phyloP scores from a whole-genome alignment of 148 eudicot genomes.

The Gaultheria prostrata region DNA sequence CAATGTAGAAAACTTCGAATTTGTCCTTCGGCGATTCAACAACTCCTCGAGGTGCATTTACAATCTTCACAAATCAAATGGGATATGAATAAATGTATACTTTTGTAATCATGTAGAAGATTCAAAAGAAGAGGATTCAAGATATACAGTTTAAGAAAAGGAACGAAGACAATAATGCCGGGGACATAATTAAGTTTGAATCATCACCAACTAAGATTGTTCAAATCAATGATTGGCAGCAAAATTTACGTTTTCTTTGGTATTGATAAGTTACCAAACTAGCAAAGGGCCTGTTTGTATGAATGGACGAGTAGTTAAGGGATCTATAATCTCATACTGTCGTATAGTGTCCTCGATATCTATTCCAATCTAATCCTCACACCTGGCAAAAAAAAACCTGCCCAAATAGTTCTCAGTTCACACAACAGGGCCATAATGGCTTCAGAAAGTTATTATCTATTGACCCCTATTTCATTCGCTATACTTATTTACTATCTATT shows the following conservation, averaged over 20 bases:
- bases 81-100: background rate
- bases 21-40: conserved; percentile 60
- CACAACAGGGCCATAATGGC: background rate
- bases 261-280: background rate
- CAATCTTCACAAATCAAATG: conserved; percentile 32
- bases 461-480: background rate
- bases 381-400: background rate
- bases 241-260: background rate
- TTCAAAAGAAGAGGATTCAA: background rate
- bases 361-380: background rate
- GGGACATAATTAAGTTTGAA: background rate
- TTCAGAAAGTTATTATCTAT: background rate
- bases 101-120: background rate
- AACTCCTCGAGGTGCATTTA: conserved; percentile 65
- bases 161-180: background rate
- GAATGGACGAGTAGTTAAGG: background rate
- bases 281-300: background rate
- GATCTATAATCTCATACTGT: background rate
- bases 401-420: background rate
- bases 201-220: background rate
- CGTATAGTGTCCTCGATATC: background rate
- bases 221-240: background rate
- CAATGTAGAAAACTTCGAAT: conserved; percentile 90
- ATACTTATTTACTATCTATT: background rate
- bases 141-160: background rate